Percentiles rank a stretch among this genome's conserved stretches.
phyloP scores from a whole-genome alignment of 768 basidiomycete species.

The Calvatia gigantea region DNA sequence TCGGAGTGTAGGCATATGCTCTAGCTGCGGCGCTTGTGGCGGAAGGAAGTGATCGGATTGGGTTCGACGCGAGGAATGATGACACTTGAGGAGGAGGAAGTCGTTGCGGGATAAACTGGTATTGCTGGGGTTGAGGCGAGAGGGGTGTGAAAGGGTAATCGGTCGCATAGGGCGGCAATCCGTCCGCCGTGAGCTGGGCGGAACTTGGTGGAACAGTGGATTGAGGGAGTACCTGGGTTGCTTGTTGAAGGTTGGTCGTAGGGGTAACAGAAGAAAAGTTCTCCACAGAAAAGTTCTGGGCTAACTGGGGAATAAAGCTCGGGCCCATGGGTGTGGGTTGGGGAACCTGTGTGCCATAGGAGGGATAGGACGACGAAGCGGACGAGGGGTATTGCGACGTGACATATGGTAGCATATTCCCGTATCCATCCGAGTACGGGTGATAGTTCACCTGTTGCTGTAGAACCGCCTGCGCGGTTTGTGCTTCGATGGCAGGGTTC shows the following conservation, averaged over 20 bases:
- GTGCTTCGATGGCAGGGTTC: neutral
- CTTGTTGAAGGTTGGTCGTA: neutral
- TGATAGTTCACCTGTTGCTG: neutral
- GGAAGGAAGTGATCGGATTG: neutral
- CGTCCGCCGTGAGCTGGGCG: neutral
- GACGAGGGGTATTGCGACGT: too few relatives aligned
- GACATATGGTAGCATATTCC: neutral
- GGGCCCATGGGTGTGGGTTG: too few relatives aligned
- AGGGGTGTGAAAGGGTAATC: neutral
- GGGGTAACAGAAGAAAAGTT: neutral
- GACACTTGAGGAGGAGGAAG: neutral
- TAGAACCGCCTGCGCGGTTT: neutral
- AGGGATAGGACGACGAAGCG: neutral
- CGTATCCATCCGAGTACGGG: neutral
- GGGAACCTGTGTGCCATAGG: too few relatives aligned
- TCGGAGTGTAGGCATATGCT: neutral
- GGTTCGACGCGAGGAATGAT: neutral
- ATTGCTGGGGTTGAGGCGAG: neutral
- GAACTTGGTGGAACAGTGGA: neutral
- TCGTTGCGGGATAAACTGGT: constrained; percentile 1
- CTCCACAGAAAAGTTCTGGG: too few relatives aligned
- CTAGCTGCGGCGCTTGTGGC: neutral
- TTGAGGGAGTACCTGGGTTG: neutral
- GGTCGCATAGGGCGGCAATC: neutral
- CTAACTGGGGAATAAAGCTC: neutral